phyloP scores from a whole-genome alignment of 805 yeast species.

The Debaryomyces maramus region DNA sequence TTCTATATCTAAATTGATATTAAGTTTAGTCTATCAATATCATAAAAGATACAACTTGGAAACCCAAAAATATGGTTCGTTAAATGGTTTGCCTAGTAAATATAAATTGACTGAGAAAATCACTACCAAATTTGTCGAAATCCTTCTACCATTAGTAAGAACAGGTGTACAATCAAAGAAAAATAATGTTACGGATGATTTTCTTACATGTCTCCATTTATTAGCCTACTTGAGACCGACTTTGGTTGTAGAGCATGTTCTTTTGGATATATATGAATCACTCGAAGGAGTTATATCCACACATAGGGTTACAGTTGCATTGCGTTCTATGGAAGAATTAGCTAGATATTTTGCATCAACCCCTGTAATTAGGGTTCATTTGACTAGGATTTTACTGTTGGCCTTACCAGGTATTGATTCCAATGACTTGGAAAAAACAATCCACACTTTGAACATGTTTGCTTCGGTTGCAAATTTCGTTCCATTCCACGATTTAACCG shows the following conservation, averaged over 20 bases:
- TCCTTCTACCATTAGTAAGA: constrained; percentile 56
- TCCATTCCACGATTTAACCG: constrained; percentile 65
- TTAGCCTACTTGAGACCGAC: constrained; percentile 64
- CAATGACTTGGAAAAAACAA: constrained; percentile 76
- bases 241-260: constrained; percentile 49
- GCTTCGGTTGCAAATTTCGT: constrained; percentile 69
- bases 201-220: constrained; percentile 59
- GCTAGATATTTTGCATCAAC: constrained; percentile 65
- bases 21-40: constrained; percentile 56
- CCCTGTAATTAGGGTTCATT: constrained; percentile 71
- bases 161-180: constrained; percentile 81
- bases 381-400: constrained; percentile 69
- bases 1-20: constrained; percentile 64
- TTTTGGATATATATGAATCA: constrained; percentile 77
- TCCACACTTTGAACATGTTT: constrained; percentile 65
- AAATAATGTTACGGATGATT: constrained; percentile 52
- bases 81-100: constrained; percentile 24
- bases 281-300: constrained; percentile 68
- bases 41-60: constrained; percentile 60
- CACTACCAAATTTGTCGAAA: constrained; percentile 46
- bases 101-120: constrained; percentile 35
- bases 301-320: constrained; percentile 74
- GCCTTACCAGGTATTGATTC: constrained; percentile 82
- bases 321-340: constrained; percentile 64
- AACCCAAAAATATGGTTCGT: constrained; percentile 29